Evolutionary conservation across 1,284 basidiomycete species (phyloP), one percentile per base, ranked within the genome.

Genomic region (Ceratobasidium sp.): DNA sequence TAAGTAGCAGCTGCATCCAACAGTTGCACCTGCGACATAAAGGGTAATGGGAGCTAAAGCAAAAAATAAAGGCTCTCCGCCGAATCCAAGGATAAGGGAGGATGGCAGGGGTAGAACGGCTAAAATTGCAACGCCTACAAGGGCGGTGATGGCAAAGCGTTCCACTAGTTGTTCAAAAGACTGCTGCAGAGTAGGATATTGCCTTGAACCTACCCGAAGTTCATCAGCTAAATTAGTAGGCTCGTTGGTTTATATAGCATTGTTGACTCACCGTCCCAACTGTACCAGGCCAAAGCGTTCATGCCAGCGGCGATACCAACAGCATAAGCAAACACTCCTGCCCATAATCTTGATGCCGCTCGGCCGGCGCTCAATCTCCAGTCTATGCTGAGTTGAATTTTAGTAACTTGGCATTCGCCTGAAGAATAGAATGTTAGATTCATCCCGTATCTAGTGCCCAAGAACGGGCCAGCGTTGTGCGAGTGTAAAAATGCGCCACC

Each of bases 291-390:
- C 40, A 87, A 83, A 80, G 89, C 91, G 39, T 93, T 79, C 0
- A 92, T 79, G 9, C 92, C 80, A 0, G 89, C 87, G 0, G 90
- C 88, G 76, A 94, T 87, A 0, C 91, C 95, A 1, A 92, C 84
- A 0, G 90, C 86, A 94, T 95, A 97, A 39, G 89, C 89, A 1
- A 92, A 84, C 0, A 92, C 82, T 0, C 91, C 91, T 44, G 90
- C 91, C 69, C 92, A 90, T 84, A 95, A 95, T n/a, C 96, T 88
- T 13, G 90, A 86, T 2, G 91, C 90, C 84, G 89, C 89, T 67
- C 94, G 88, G 4, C 94, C 94, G 9, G 93, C 79, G 1, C 91
- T 92, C n/a, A 89, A 87, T 83, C 87, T 86, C 90, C 91, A 91
- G 82, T 95, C 93, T 3, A 96, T 82, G 7, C 85, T 83, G 15